Base-by-base conservation (phyloP, 257 asterid species). In the Solanum chaucha region DNA sequence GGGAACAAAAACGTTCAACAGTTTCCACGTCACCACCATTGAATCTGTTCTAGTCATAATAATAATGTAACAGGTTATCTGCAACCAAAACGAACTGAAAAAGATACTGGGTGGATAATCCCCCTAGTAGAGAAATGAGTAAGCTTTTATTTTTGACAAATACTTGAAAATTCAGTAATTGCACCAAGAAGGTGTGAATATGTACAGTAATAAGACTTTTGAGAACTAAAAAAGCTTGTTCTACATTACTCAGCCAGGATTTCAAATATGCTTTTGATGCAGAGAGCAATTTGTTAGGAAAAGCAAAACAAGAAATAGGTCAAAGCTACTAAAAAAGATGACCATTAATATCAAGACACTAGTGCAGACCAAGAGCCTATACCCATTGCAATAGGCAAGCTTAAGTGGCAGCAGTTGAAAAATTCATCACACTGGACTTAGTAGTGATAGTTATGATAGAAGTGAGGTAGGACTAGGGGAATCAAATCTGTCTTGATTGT, bases 391-490 rank as follows among this genome's bases (percentile, higher is more conserved):
- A 19, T 46, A 48, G 13, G 85, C 68, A 81, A 5, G 19, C 68
- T 28, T 51, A 30, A 81, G 28, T 17, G 30, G 44, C 40, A 48
- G 85, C 85, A 81, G 44, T 81, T 81, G 41, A 81, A 81, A 48
- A 17, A 48, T 81, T 30, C 68, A 81, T 81, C 85, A 80, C 10
- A 5, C 68, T 30, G 19, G 41, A 80, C 65, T 46, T 46, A 46
- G 85, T 17, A 81, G 77, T 70, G 75, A 46, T 64, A 85, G 83
- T 55, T 55, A 87, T 35, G 78, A 90, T 51, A 83, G 35, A 84
- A 38, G 55, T 15, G 40, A 81, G 19, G 68, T 9, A 9, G 67
- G 41, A 48, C 85, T 28, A 81, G 68, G 68, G 85, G 68, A 81
- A 48, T 84, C 83, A 46, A 48, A 5, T 28, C 10, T 48, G 85